Conservation (phyloP, 2,329 filamentous ascomycete genomes). For the Neonectria magnoliae region DNA sequence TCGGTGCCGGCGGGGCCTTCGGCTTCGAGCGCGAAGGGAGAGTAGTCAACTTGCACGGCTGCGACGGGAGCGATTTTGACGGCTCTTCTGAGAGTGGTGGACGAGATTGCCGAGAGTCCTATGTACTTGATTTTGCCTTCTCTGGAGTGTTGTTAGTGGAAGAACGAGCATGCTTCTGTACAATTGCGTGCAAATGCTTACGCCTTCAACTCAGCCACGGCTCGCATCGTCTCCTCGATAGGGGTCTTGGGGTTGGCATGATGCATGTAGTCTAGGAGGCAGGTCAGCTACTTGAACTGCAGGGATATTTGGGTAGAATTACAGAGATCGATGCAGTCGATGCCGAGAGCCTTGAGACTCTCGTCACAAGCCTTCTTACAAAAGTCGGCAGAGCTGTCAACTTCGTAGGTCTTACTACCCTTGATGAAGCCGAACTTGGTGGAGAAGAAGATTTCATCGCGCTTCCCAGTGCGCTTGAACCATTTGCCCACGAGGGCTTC, state of each 20-base stretch:
- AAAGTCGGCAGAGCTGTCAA: conserved; percentile 13
- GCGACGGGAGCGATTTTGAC: conserved; percentile 59
- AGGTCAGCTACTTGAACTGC: background rate
- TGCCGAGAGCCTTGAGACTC: conserved; percentile 50
- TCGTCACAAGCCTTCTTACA: conserved; percentile 33
- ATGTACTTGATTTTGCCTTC: conserved; percentile 66
- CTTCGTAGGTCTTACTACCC: background rate
- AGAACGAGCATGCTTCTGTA: background rate
- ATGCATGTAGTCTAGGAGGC: conserved; percentile 54
- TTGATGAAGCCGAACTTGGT: conserved; percentile 43
- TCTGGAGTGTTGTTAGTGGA: conserved; percentile 25
- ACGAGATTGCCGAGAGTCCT: conserved; percentile 59
- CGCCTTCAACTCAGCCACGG: conserved; percentile 55
- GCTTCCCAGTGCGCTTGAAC: conserved; percentile 55
- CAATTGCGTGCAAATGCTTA: background rate
- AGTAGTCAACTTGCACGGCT: conserved; percentile 65
- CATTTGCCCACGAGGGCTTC: conserved; percentile 59
- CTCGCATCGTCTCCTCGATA: conserved; percentile 58
- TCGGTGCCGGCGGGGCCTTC: conserved; percentile 57
- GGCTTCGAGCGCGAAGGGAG: conserved; percentile 65
- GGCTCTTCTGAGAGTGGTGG: conserved; percentile 61
- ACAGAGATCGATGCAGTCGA: conserved; percentile 61
- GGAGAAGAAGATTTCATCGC: conserved; percentile 57
- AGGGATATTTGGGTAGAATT: background rate
- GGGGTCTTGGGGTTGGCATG: conserved; percentile 55